Conservation (phyloP, 306 rosid genomes). For the Dalbergia oliveri region DNA sequence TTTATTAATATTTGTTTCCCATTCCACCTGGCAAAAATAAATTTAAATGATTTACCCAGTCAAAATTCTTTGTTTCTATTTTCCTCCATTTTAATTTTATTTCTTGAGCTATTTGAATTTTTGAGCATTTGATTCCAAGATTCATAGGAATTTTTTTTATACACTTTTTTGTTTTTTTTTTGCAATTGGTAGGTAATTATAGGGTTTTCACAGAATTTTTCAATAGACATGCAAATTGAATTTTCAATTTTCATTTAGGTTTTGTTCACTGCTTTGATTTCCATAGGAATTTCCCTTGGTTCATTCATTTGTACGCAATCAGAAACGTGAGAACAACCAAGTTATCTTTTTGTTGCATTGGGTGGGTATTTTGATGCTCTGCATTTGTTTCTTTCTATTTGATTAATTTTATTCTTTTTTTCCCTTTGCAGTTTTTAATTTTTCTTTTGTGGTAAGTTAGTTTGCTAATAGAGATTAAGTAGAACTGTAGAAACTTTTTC, state of each 20-base stretch:
- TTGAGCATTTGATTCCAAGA: slow-evolving; percentile 52
- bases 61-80: slow-evolving; percentile 50
- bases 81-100: slow-evolving; percentile 13
- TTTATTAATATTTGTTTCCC: slow-evolving; percentile 24
- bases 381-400: slow-evolving; percentile 22
- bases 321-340: slow-evolving; percentile 46
- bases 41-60: slow-evolving; percentile 56
- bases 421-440: slow-evolving; percentile 6
- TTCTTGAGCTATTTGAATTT: slow-evolving; percentile 25
- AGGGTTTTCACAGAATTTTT: slow-evolving; percentile 44
- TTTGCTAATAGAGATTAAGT: slow-evolving; percentile 43
- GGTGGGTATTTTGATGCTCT: slow-evolving; percentile 47
- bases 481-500: slow-evolving; percentile 48
- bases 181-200: slow-evolving; percentile 46
- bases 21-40: slow-evolving; percentile 48
- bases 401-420: background rate
- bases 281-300: slow-evolving; percentile 41
- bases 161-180: slow-evolving; percentile 35
- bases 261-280: slow-evolving; percentile 44
- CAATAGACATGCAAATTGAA: slow-evolving; percentile 52
- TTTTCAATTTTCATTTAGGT: slow-evolving; percentile 52
- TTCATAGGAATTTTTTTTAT: slow-evolving; percentile 37
- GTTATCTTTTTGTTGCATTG: slow-evolving; percentile 54
- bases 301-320: slow-evolving; percentile 55
- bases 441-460: slow-evolving; percentile 41